Base-by-base conservation (phyloP, 257 asterid genomes). In the Ilex aquifolium region DNA sequence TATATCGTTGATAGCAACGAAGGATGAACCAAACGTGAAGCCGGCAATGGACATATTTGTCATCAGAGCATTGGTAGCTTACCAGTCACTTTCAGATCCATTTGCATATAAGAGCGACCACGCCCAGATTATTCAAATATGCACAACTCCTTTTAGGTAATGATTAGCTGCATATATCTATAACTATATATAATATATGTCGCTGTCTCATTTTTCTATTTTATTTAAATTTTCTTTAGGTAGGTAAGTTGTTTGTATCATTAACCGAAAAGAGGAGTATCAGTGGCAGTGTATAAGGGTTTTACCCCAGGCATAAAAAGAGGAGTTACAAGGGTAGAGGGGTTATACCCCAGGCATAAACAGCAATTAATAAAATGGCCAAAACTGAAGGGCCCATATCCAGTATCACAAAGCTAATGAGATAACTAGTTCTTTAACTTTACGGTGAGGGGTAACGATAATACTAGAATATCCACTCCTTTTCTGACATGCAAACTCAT, bases 111-210 rank as follows among this genome's bases (percentile, higher is more conserved):
- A 78, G 77, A 84, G 84, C 68, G 99, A 93, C 75, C 97, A 93
- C 74, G 72, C 81, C 29, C 85, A 69, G 52, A 86, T 93, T 57
- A 71, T 87, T 77, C 90, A 90, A 78, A 79, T 93, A 68, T 93
- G 99, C 74, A 80, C 90, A 63, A 76, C 86, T 62, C 99, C 99
- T 54, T 93, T 87, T 79, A 93, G 99, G 99, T 93, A 84, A 74
- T 31, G 39, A 39, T 50, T 56, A 60, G 39, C 66, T 53, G 55
- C 65, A 51, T 69, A 67, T 44, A 44, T 21, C 27, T 21, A 21
- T 21, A 21, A 21, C 27, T 21, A 21, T 21, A 21, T 21, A 21
- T 21, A 21, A 21, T n/a, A 56, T 31, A 57, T 42, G 29, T 21
- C 56, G 54, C 68, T 56, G 57, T 54, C 55, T 10, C 31, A 59